Base-by-base conservation (phyloP, 140 eudicot species). In the Flaveria floridana region DNA sequence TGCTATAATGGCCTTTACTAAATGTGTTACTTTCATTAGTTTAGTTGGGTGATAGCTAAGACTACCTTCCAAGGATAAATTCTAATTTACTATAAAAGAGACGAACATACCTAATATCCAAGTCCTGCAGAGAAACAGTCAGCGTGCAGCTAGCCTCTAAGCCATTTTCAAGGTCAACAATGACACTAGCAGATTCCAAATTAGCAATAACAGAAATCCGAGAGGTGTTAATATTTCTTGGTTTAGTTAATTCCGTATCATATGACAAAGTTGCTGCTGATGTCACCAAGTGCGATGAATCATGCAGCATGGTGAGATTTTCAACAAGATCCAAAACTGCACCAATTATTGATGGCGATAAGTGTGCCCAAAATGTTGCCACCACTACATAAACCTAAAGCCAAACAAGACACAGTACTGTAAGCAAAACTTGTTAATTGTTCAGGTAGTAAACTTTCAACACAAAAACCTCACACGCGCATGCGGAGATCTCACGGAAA, bases 121-220 rank as follows among this genome's bases (percentile, higher is more conserved):
- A 62, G 30, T 75, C 84, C 76, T 83, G 91, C 48, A 84, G 79
- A 77, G 80, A 66, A 67, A 88, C 70, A 79, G 81, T 82, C 14
- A 92, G 51, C 7, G 79, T 82, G 81, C 83, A 83, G 77, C 82
- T 82, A 72, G 84, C 82, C 57, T 81, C 88, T 15, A 74, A 76
- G 74, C 82, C 85, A 67, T 90, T 88, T 79, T 88, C 98, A 70
- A 93, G 95, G 82, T 88, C 86, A 55, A 93, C 81, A 53, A 83
- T 68, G 77, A 86, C 71, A 71, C 42, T 79, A 53, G 85, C 82
- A 63, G 84, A 84, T 65, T 84, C 86, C 76, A 93, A 15, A 73
- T 81, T 82, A 37, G 86, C 86, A 72, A 74, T 58, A 48, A 83
- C 70, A 73, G 95, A 86, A 47, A 81, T 80, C 83, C 89, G 67